Conservation (phyloP, 2,329 filamentous ascomycete species). For the Didymella pinodella region DNA sequence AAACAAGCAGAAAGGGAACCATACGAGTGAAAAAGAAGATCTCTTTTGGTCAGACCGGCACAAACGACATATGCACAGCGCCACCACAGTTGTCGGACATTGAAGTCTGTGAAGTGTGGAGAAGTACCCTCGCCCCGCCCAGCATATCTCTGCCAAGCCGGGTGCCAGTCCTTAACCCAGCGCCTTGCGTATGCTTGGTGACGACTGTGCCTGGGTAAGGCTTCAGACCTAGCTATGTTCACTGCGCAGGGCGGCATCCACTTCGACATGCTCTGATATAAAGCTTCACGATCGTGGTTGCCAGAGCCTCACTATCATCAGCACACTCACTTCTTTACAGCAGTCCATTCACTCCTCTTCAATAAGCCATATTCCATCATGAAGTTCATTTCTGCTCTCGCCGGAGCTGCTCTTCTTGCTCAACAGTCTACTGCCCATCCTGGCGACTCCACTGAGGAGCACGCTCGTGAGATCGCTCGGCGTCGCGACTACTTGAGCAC, state of each 20-base stretch:
- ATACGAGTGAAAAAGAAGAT: no score
- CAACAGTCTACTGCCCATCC: conserved; percentile 49
- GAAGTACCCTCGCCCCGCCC: background rate
- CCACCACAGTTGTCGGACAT: background rate
- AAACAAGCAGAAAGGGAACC: background rate
- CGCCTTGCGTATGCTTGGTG: conserved; percentile 22
- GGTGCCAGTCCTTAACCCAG: conserved; percentile 4
- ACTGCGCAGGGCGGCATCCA: background rate
- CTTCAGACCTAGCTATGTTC: conserved; percentile 1
- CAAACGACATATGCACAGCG: background rate
- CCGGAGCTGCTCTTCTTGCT: conserved; percentile 40
- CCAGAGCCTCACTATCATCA: conserved; percentile 6
- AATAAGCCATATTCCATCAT: conserved; percentile 23
- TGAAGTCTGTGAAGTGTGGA: background rate
- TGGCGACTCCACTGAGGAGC: conserved; percentile 46
- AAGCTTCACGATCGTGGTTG: conserved; percentile 1
- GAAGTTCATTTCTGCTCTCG: conserved; percentile 36
- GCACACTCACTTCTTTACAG: conserved; percentile 10
- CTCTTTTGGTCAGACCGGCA: background rate
- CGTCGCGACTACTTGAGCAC: conserved; percentile 47
- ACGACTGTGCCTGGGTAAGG: conserved; percentile 19
- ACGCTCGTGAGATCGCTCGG: conserved; percentile 46
- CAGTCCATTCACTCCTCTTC: conserved; percentile 11
- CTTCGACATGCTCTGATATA: conserved; percentile 11
- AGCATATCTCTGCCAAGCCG: conserved; percentile 15